Evolutionary conservation across 2,329 filamentous ascomycete genomes (phyloP), one percentile per base, ranked within the genome.

Genomic region (Cladosporium sp.): DNA sequence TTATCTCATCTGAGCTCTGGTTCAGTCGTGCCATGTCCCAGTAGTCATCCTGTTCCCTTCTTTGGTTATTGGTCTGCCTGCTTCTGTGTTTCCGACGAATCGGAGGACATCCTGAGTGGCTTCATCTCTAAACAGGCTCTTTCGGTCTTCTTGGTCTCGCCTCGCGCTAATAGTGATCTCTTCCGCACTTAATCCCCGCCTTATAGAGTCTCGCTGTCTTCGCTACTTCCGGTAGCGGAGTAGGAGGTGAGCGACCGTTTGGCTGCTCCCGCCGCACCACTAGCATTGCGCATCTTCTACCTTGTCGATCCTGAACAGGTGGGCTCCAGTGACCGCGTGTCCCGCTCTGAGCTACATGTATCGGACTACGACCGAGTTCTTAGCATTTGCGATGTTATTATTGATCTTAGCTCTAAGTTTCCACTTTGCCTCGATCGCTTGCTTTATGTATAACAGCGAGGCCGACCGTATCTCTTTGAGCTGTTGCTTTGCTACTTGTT

Each of bases 181-280:
- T 40, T 22, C 36, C 34, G 32, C 36, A n/a, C 50, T 34, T 19
- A 53, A 13, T 8, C 15, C 12, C 36, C 51, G 51, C 51, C 45
- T 24, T 25, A 55, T 44, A 12, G 51, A 44, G 39, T 55, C 51
- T 37, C 37, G 20, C 51, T 55, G 36, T 9, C 51, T 39, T 55
- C 51, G 51, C 51, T 37, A 55, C 51, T 55, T 55, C 51, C 37
- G 12, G 24, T 37, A 55, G 28, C 32, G 28, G 20, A 55, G 51
- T 24, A 55, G 24, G 51, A 55, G 51, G 40, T 55, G 51, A 19
- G 37, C 51, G 37, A 55, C 51, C n/a, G 37, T 55, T 20, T 55
- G 51, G 15, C 28, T 45, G 37, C 51, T 55, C 36, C 32, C 40
- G 51, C 51, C 28, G 37, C 51, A 55, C 51, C 36, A 39, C 36